A percentile compares a stretch with the other conserved stretches of the same genome.
Conservation (phyloP, 495 filamentous ascomycete species). For the Aspergillus avenaceus region DNA sequence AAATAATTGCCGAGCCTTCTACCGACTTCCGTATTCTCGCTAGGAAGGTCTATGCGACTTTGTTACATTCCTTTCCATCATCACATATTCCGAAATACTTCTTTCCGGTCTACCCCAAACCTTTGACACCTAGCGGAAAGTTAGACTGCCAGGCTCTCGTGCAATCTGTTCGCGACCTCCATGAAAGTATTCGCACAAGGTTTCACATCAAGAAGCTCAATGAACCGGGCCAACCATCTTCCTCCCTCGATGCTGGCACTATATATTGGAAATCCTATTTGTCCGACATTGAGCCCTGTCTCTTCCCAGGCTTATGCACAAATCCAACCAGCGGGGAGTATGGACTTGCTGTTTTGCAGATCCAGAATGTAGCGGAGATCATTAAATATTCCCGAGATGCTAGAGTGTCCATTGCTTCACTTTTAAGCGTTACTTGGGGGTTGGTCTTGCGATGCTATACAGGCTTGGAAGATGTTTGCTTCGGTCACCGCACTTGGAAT, state of each 20-base stretch:
- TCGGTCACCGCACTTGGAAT: conserved; percentile 40
- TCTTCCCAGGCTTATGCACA: conserved; percentile 43
- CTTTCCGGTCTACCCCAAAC: conserved; percentile 51
- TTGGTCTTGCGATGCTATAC: conserved; percentile 51
- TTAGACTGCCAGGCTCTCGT: conserved; percentile 28
- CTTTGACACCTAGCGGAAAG: conserved; percentile 50
- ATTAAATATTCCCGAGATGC: conserved; percentile 29
- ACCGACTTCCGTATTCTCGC: conserved; percentile 15
- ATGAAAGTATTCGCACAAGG: conserved; percentile 4
- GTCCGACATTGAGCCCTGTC: conserved; percentile 46
- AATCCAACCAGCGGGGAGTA: neutral
- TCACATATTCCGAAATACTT: conserved; percentile 60
- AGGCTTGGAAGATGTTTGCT: conserved; percentile 49
- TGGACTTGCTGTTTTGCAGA: conserved; percentile 3
- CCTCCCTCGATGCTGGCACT: conserved; percentile 22
- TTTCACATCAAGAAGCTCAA: conserved; percentile 9
- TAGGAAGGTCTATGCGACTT: conserved; percentile 17
- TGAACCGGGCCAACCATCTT: conserved; percentile 1
- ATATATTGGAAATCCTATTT: conserved; percentile 52
- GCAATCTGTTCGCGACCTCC: conserved; percentile 12
- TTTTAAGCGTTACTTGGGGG: conserved; percentile 52
- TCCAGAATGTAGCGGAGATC: conserved; percentile 15
- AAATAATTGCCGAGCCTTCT: conserved; percentile 12
- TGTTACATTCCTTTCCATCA: conserved; percentile 24
- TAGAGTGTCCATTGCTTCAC: conserved; percentile 22